Evolutionary conservation across 805 yeast species (phyloP), one percentile per base, ranked within the genome.

Genomic region (Ogataea wickerhamii): DNA sequence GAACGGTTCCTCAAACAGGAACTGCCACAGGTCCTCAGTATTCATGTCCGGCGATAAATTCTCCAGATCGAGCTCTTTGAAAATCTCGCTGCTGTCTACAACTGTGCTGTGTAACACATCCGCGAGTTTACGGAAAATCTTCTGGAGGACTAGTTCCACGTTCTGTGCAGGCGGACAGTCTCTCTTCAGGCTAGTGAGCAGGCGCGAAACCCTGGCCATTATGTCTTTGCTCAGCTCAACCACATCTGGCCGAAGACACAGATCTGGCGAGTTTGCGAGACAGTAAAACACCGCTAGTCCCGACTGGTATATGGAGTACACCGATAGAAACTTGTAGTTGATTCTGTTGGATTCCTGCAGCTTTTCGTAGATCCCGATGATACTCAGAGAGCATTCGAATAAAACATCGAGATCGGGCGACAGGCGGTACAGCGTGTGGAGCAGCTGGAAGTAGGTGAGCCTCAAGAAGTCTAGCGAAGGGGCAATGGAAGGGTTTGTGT

Each of bases 241-340:
- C 21, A 43, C 43, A 8, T 34, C 18, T 3, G 44, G 30, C 10
- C 27, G 22, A 4, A 35, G 28, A 1, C 39, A 41, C 14, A 48
- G 37, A 6, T 34, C 43, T n/a, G 42, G 36, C 3, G 51, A 46
- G 28, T 52, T 46, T 17, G 50, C 42, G 17, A 52, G 27, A 13
- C 50, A 44, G 31, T 48, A 52, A 24, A 44, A 39, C 11, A 43
- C 36, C 6, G 46, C 42, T 18, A 50, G 34, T 1, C 52, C 52
- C 4, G 53, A 41, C 20, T 47, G 51, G 34, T 52, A 46, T 11
- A 50, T 46, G 11, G 51, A 46, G 36, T 48, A 38, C 14, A 52
- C 47, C 1, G 56, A 50, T 3, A 52, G 38, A 31, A 36, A 50
- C 41, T 49, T 48, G 37, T 48, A 52, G 34, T 52, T 52, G 14